phyloP scores from a whole-genome alignment of 805 yeast species.

The Nakazawaea populi region DNA sequence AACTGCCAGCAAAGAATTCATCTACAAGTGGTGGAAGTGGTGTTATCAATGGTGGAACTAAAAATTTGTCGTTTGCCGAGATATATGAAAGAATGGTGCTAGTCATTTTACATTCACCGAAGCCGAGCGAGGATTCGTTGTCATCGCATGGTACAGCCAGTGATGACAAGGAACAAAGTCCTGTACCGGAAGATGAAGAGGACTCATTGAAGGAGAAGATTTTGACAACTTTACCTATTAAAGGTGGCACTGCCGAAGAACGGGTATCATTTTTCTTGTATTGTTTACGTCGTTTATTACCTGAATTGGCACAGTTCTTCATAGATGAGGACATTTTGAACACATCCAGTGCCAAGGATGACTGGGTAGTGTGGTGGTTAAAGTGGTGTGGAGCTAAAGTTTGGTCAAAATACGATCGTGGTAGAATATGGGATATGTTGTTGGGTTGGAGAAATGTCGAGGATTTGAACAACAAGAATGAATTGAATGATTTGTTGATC shows the following conservation, averaged over 20 bases:
- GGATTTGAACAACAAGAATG: conserved; percentile 17
- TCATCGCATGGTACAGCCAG: background rate
- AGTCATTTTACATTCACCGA: conserved; percentile 72
- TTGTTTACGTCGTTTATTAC: conserved; percentile 55
- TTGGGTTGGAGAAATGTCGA: conserved; percentile 64
- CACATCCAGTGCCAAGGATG: conserved; percentile 59
- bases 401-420: conserved; percentile 76
- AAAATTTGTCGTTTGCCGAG: conserved; percentile 52
- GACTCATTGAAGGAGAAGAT: conserved; percentile 19
- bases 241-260: conserved; percentile 63
- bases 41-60: conserved; percentile 10
- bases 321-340: conserved; percentile 75
- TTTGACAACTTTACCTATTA: conserved; percentile 36
- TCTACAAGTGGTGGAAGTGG: background rate
- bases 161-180: background rate
- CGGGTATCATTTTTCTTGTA: conserved; percentile 63
- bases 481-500: conserved; percentile 14
- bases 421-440: conserved; percentile 83
- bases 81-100: conserved; percentile 71
- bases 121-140: conserved; percentile 22
- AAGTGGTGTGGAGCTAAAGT: conserved; percentile 86
- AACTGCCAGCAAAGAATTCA: conserved; percentile 8
- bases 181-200: conserved; percentile 1
- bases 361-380: conserved; percentile 94
- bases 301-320: conserved; percentile 71